Conservation (phyloP, 1,284 basidiomycete genomes). For the Xerocomus amazonicus region DNA sequence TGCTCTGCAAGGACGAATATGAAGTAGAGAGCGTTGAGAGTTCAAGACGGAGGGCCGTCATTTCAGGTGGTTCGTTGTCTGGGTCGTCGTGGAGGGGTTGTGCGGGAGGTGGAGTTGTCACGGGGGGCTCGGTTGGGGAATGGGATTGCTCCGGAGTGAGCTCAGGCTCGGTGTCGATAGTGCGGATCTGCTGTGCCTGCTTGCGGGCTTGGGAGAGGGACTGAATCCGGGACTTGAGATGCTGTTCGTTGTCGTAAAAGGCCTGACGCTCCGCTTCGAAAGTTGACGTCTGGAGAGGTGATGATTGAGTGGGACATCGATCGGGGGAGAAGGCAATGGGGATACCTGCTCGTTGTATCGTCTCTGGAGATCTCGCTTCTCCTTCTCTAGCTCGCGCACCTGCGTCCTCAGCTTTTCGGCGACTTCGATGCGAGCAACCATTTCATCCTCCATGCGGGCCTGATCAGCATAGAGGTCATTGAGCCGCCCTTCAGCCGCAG, state of each 20-base stretch:
- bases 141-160: slow-evolving; percentile 26
- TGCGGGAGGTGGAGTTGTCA: slow-evolving; percentile 20
- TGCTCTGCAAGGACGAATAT: slow-evolving; percentile 73
- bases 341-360: slow-evolving; percentile 79
- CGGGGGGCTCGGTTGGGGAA: slow-evolving; percentile 29
- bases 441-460: slow-evolving; percentile 69
- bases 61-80: slow-evolving; percentile 74
- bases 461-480: slow-evolving; percentile 78
- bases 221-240: slow-evolving; percentile 82
- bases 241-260: slow-evolving; percentile 84
- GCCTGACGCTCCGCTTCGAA: slow-evolving; percentile 84
- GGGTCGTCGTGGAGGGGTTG: slow-evolving; percentile 53
- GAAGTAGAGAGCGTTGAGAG: slow-evolving; percentile 79
- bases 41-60: slow-evolving; percentile 75
- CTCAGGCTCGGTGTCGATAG: slow-evolving; percentile 27
- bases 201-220: slow-evolving; percentile 67
- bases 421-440: slow-evolving; percentile 73
- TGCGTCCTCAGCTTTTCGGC: slow-evolving; percentile 72
- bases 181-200: slow-evolving; percentile 41
- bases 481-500: slow-evolving; percentile 63
- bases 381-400: slow-evolving; percentile 76
- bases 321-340: slow-evolving; percentile 15
- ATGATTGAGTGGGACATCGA: slow-evolving; percentile 12
- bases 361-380: slow-evolving; percentile 72
- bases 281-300: slow-evolving; percentile 53